Evolutionary conservation across 805 yeast genomes (phyloP), one percentile per base, ranked within the genome.

Genomic region (Middelhovenomyces tepae): DNA sequence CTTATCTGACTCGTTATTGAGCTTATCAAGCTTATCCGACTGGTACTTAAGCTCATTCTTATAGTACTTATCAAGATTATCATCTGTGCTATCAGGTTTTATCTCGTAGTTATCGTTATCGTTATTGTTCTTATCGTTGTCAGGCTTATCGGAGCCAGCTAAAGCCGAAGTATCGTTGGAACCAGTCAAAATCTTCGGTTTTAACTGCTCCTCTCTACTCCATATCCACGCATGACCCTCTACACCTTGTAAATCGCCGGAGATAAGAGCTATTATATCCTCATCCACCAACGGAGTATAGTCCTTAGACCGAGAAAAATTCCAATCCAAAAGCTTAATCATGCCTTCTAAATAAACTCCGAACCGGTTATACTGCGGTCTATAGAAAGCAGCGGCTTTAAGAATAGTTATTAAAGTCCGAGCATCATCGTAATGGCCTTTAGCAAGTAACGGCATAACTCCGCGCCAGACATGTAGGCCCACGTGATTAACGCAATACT

Each of bases 191-290:
- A 21, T 23, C 11, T 11, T 7, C 24, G 25, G 9, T 13, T 8
- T 20, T 26, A 18, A 9, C 19, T 24, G n/a, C 16, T 14, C 27
- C 11, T 15, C 14, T 9, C 14, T 17, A 20, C 27, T 22, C 43
- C 44, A 40, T 5, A 36, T 37, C 45, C 45, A 41, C 10, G 43
- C 40, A 7, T 26, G 39, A 13, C 20, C 19, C 18, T 32, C 27
- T 11, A 28, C 13, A 8, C 35, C 27, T 37, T 41, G 43, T 28
- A 39, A 22, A 23, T 40, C 40, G 17, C 36, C 30, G 1, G 43
- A 38, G 22, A 40, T 16, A 4, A 40, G 31, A 4, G 46, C 46
- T 7, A 39, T 23, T 2, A 37, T 32, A 18, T 42, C 44, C 9
- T 33, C 31, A 22, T 40, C 44, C 22, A 20, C 28, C 26, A 32